Conservation (phyloP, 306 rosid species). For the Trifolium repens region DNA sequence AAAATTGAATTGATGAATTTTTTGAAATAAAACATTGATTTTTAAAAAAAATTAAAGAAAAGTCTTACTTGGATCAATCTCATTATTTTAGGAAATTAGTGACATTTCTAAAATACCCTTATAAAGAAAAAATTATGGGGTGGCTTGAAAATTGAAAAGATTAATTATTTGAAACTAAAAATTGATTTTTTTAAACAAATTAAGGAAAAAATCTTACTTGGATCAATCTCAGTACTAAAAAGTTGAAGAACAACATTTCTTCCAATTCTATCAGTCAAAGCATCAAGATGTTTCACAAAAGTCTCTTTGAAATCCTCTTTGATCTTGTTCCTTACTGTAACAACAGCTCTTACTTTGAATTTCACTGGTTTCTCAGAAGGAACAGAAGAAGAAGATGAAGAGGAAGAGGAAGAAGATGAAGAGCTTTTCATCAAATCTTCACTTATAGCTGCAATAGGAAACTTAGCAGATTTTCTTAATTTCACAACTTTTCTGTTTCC, state of each 20-base stretch:
- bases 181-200: neutral
- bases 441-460: conserved; percentile 80
- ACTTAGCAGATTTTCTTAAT: conserved; percentile 51
- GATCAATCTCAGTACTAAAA: conserved; percentile 77
- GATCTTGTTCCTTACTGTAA: conserved; percentile 85
- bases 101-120: conserved; percentile 10
- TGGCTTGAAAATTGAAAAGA: neutral
- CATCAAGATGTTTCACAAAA: conserved; percentile 71
- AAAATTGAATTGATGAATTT: too few relatives aligned
- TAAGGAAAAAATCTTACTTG: conserved; percentile 59
- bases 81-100: conserved; percentile 37
- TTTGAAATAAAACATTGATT: too few relatives aligned
- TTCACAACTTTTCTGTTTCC: conserved; percentile 44
- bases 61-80: conserved; percentile 80
- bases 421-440: conserved; percentile 67
- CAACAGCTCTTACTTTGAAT: conserved; percentile 82
- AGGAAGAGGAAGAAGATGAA: conserved; percentile 9
- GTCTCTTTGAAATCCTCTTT: conserved; percentile 78
- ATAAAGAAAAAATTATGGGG: conserved; percentile 12
- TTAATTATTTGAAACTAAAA: neutral
- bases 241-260: conserved; percentile 80
- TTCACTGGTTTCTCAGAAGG: conserved; percentile 63
- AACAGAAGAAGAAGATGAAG: conserved; percentile 35
- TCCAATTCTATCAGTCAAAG: conserved; percentile 72
- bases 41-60: too few relatives aligned